These are phyloP conservation scores for Irpex lacteus DNA, from an alignment of 1,284 basidiomycete species.

Conservation along the genomic window DNA sequence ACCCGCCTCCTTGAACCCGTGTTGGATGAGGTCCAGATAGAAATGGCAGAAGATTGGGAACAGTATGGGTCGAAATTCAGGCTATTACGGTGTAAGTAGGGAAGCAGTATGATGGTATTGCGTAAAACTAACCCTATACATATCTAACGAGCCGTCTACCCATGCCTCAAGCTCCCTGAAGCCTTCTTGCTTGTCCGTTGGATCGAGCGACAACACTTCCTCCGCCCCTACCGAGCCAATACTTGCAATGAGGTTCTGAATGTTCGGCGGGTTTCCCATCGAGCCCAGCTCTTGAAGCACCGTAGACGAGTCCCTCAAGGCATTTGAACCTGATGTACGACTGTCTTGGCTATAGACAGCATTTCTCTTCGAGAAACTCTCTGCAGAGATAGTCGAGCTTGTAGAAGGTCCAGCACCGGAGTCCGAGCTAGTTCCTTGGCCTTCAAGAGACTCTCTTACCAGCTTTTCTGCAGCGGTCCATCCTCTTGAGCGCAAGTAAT, in stretches of 20 bases:
- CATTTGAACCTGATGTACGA: constrained; percentile 61
- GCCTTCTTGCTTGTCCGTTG: constrained; percentile 86
- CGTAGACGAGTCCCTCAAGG: constrained; percentile 59
- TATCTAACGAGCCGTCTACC: constrained; percentile 88
- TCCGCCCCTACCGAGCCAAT: constrained; percentile 77
- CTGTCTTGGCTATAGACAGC: constrained; percentile 66
- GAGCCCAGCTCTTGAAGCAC: constrained; percentile 65
- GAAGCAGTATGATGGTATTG: background rate
- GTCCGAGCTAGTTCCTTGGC: constrained; percentile 50
- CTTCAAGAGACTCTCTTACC: constrained; percentile 68
- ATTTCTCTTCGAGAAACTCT: constrained; percentile 65
- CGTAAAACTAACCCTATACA: constrained; percentile 65
- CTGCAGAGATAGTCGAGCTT: constrained; percentile 42
- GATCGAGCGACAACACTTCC: constrained; percentile 81
- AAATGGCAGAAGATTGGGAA: constrained; percentile 98
- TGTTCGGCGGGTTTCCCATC: constrained; percentile 63
- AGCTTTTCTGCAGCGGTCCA: constrained; percentile 76
- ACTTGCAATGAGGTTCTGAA: constrained; percentile 72
- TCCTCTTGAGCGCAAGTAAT: constrained; percentile 84
- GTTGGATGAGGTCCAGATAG: constrained; percentile 91
- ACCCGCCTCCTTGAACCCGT: constrained; percentile 90
- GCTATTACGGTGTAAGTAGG: constrained; percentile 43
- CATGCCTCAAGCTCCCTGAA: constrained; percentile 89
- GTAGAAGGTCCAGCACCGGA: constrained; percentile 43
- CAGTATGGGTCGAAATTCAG: constrained; percentile 89